These are phyloP conservation scores for Globisporangium irregulare DNA, from an alignment of 352 stramenopile species.

Conservation along the genomic window DNA sequence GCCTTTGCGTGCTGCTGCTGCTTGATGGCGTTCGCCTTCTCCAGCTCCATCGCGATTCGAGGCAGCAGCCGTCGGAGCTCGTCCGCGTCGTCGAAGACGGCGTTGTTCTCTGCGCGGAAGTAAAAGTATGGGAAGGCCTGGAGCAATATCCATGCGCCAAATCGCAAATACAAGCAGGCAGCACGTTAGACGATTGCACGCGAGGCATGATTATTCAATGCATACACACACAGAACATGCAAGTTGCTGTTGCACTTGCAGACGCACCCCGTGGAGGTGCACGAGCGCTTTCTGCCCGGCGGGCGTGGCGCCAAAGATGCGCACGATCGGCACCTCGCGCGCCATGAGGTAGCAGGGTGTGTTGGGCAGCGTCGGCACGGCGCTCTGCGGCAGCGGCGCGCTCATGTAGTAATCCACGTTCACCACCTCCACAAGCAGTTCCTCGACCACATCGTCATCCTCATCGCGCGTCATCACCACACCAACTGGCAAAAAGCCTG, in stretches of 20 bases:
- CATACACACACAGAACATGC: not conserved
- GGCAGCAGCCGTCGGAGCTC: conserved; percentile 55
- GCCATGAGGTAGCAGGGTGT: conserved; percentile 73
- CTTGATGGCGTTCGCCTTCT: conserved; percentile 45
- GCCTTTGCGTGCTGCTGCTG: conserved; percentile 27
- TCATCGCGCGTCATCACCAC: not conserved
- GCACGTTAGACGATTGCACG: not conserved
- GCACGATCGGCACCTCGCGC: conserved; percentile 78
- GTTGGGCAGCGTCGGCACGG: conserved; percentile 40
- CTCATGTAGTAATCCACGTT: conserved; percentile 85
- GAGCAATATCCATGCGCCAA: not conserved
- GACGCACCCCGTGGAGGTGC: conserved; percentile 82
- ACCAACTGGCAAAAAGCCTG: not conserved
- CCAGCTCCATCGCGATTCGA: conserved; percentile 70
- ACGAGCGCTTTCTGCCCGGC: conserved; percentile 88
- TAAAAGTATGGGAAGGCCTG: conserved; percentile 90
- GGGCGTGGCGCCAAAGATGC: conserved; percentile 87
- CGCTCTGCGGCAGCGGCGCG: conserved; percentile 43
- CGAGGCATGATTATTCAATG: not conserved
- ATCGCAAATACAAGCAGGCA: not conserved
- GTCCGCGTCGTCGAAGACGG: conserved; percentile 66
- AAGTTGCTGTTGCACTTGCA: not conserved
- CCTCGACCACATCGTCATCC: conserved; percentile 25
- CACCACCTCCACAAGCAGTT: conserved; percentile 68
- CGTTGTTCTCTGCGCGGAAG: conserved; percentile 67